Conservation (phyloP, 352 stramenopile species). For the Globisporangium spinosum region DNA sequence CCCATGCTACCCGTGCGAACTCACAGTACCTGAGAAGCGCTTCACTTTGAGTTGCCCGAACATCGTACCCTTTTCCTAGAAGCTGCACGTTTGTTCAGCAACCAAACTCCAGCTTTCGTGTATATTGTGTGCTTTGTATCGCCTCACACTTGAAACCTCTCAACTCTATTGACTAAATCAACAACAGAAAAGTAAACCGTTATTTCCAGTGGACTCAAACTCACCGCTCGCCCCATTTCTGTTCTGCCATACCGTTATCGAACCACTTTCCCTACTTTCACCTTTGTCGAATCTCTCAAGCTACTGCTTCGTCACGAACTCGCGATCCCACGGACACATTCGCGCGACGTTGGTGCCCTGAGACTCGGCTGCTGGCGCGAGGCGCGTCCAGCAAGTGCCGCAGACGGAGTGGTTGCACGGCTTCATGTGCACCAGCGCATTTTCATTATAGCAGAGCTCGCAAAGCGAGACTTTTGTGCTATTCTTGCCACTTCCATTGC, state of each 20-base stretch:
- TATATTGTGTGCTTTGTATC: background rate
- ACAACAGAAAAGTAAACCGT: background rate
- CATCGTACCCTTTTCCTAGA: slow-evolving; percentile 1
- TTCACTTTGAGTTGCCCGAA: slow-evolving; percentile 12
- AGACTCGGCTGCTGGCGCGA: slow-evolving; percentile 7
- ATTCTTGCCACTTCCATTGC: slow-evolving; percentile 8
- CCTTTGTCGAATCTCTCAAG: background rate
- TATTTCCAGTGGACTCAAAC: background rate
- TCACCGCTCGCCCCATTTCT: slow-evolving; percentile 7
- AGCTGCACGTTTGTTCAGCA: background rate
- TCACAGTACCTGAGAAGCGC: slow-evolving; percentile 16
- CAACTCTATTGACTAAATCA: background rate
- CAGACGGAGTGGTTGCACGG: slow-evolving; percentile 54
- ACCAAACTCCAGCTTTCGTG: background rate
- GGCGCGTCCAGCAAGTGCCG: slow-evolving; percentile 27
- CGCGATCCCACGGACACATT: slow-evolving; percentile 64
- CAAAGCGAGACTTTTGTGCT: slow-evolving; percentile 25
- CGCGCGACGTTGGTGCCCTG: slow-evolving; percentile 7
- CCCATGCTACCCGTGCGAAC: background rate
- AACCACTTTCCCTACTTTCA: background rate
- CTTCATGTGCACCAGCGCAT: slow-evolving; percentile 49
- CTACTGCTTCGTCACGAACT: slow-evolving; percentile 34
- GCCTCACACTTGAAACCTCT: background rate
- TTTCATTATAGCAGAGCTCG: slow-evolving; percentile 41
- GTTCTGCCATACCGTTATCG: slow-evolving; percentile 4